phyloP scores from a whole-genome alignment of 805 yeast species.

The Candida nanaspora region DNA sequence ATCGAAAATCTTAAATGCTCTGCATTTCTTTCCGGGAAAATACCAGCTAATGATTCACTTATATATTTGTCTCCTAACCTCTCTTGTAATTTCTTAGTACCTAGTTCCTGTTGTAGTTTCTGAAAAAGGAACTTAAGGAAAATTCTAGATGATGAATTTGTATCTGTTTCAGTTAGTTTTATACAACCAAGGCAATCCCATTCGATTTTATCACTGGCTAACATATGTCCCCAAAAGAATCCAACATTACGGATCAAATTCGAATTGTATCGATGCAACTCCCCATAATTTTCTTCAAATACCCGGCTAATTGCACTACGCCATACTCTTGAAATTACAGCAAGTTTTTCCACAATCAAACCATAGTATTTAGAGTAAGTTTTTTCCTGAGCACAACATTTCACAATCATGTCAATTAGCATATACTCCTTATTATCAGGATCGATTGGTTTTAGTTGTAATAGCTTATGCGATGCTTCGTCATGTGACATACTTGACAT shows the following conservation, averaged over 20 bases:
- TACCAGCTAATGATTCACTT: slow-evolving; percentile 40
- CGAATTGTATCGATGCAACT: slow-evolving; percentile 62
- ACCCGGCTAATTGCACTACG: slow-evolving; percentile 38
- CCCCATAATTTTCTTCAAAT: slow-evolving; percentile 50
- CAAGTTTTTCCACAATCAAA: slow-evolving; percentile 59
- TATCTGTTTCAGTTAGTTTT: slow-evolving; percentile 57
- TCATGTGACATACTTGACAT: slow-evolving; percentile 89
- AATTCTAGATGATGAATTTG: slow-evolving; percentile 78
- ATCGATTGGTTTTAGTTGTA: slow-evolving; percentile 39
- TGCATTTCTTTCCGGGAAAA: slow-evolving; percentile 55
- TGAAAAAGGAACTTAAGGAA: slow-evolving; percentile 75
- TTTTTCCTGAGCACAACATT: slow-evolving; percentile 79
- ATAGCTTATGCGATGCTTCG: slow-evolving; percentile 84
- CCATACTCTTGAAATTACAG: slow-evolving; percentile 51
- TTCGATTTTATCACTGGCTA: slow-evolving; percentile 62
- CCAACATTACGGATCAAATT: slow-evolving; percentile 73
- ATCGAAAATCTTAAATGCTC: slow-evolving; percentile 68
- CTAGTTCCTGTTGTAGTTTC: slow-evolving; percentile 73
- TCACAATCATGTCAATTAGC: slow-evolving; percentile 66
- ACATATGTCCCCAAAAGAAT: slow-evolving; percentile 76
- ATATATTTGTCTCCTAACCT: slow-evolving; percentile 48
- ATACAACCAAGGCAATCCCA: slow-evolving; percentile 55
- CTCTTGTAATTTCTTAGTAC: slow-evolving; percentile 41
- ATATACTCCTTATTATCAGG: slow-evolving; percentile 37
- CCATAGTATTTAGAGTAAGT: slow-evolving; percentile 85